Conservation (phyloP, 148 eudicot species). For the Persicaria tinctoria region DNA sequence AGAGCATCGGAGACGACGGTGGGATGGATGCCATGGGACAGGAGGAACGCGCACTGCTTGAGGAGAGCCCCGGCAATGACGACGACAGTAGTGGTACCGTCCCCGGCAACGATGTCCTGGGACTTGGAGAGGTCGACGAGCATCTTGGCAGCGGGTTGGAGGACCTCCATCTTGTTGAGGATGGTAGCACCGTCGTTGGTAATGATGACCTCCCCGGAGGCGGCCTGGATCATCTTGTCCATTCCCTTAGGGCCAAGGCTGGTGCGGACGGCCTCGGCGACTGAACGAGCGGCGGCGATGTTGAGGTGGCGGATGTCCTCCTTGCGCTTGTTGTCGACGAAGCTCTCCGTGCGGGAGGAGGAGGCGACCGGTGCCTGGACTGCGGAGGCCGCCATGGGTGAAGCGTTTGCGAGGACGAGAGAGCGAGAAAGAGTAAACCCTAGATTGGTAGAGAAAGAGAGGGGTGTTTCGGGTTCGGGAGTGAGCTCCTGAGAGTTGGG, state of each 20-base stretch:
- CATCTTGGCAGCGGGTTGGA: conserved; percentile 94
- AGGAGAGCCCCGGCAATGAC: conserved; percentile 77
- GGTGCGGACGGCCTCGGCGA: conserved; percentile 79
- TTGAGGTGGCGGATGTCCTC: conserved; percentile 80
- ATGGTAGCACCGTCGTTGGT: conserved; percentile 98
- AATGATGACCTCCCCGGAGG: conserved; percentile 91
- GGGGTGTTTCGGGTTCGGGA: too few relatives aligned
- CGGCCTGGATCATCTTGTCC: conserved; percentile 96
- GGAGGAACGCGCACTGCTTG: conserved; percentile 51
- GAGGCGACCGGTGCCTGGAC: conserved; percentile 22
- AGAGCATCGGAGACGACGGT: conserved; percentile 77
- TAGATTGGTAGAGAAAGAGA: too few relatives aligned
- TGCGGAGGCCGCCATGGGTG: conserved; percentile 49
- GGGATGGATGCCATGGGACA: conserved; percentile 68
- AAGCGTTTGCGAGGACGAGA: too few relatives aligned
- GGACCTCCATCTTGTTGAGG: conserved; percentile 81
- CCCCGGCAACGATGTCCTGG: conserved; percentile 88
- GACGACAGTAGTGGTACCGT: conserved; percentile 94
- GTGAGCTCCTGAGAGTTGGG: too few relatives aligned
- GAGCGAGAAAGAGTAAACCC: too few relatives aligned
- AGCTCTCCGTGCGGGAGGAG: conserved; percentile 48
- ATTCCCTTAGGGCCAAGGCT: conserved; percentile 85
- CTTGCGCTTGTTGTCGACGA: conserved; percentile 81
- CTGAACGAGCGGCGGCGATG: conserved; percentile 61
- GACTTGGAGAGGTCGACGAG: conserved; percentile 86